These are phyloP conservation scores for Achlya hypogyna DNA, from an alignment of 352 stramenopile genomes.

Conservation along the genomic window DNA sequence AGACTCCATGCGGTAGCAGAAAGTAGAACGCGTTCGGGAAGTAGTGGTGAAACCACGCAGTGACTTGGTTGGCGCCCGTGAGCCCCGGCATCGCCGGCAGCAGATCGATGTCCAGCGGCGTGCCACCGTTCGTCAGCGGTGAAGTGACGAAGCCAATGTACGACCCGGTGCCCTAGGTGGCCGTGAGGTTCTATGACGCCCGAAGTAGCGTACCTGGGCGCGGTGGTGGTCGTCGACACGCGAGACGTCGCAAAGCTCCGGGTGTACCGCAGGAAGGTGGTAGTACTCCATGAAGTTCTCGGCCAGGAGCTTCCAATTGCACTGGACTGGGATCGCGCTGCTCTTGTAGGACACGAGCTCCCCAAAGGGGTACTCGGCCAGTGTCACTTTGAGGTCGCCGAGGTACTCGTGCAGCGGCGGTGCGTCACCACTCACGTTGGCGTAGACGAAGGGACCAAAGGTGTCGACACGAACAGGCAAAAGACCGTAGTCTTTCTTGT, in stretches of 20 bases:
- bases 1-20: conserved; percentile 23
- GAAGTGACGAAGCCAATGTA: conserved; percentile 24
- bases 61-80: conserved; percentile 17
- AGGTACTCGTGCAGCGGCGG: conserved; percentile 21
- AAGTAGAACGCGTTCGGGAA: conserved; percentile 27
- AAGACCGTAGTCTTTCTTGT: conserved; percentile 26
- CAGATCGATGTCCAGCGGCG: conserved; percentile 20
- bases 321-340: conserved; percentile 9
- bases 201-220: conserved; percentile 14
- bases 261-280: conserved; percentile 25
- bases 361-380: conserved; percentile 23
- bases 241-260: conserved; percentile 22
- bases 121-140: conserved; percentile 24
- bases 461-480: conserved; percentile 23
- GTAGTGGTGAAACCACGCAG: conserved; percentile 22
- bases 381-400: conserved; percentile 18
- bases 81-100: conserved; percentile 22
- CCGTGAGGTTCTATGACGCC: background rate
- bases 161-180: conserved; percentile 16
- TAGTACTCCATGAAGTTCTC: conserved; percentile 32
- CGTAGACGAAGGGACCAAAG: conserved; percentile 23
- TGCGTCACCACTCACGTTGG: conserved; percentile 19
- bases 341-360: conserved; percentile 22
- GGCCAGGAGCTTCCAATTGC: conserved; percentile 28
- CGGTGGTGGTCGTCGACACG: conserved; percentile 25